Percentiles rank a stretch among this genome's conserved stretches.
These are phyloP conservation scores for Paracoccidioides brasiliensis DNA, from an alignment of 2,329 filamentous ascomycete genomes.

Conservation along the genomic window DNA sequence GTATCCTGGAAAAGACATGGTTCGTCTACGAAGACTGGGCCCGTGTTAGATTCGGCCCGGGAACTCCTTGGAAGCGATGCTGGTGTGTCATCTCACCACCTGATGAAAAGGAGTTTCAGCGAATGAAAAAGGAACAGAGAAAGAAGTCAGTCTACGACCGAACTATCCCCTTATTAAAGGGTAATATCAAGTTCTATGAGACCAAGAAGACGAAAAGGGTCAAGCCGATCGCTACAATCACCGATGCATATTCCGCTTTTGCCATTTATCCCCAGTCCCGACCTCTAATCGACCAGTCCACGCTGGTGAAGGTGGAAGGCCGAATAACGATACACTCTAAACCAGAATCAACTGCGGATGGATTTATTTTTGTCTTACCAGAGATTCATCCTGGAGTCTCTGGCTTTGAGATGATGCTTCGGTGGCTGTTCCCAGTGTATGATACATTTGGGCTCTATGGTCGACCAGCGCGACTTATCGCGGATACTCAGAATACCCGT, in stretches of 20 bases:
- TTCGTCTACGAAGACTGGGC: slow-evolving; percentile 85
- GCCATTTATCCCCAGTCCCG: slow-evolving; percentile 94
- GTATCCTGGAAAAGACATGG: slow-evolving; percentile 70
- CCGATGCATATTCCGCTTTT: slow-evolving; percentile 81
- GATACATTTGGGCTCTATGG: slow-evolving; percentile 89
- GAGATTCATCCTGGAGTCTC: slow-evolving; percentile 82
- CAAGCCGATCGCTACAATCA: slow-evolving; percentile 79
- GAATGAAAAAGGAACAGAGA: slow-evolving; percentile 65
- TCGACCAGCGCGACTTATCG: slow-evolving; percentile 70
- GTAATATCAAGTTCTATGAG: slow-evolving; percentile 91
- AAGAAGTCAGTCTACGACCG: slow-evolving; percentile 79
- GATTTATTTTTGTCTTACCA: slow-evolving; percentile 96
- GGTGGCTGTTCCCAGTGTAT: slow-evolving; percentile 85
- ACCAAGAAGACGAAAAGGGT: slow-evolving; percentile 87
- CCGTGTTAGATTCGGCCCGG: slow-evolving; percentile 84
- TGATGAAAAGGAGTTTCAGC: slow-evolving; percentile 82
- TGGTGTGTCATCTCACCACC: slow-evolving; percentile 93
- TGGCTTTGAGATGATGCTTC: slow-evolving; percentile 89
- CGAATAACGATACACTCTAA: slow-evolving; percentile 75
- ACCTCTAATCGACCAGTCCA: slow-evolving; percentile 85
- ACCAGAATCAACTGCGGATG: slow-evolving; percentile 54
- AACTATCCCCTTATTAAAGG: slow-evolving; percentile 57
- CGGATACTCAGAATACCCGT: slow-evolving; percentile 71
- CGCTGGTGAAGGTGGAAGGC: slow-evolving; percentile 85
- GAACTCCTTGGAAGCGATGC: slow-evolving; percentile 88